Base-by-base conservation (phyloP, 2,329 filamentous ascomycete species). In the Calonectria pauciramosa region DNA sequence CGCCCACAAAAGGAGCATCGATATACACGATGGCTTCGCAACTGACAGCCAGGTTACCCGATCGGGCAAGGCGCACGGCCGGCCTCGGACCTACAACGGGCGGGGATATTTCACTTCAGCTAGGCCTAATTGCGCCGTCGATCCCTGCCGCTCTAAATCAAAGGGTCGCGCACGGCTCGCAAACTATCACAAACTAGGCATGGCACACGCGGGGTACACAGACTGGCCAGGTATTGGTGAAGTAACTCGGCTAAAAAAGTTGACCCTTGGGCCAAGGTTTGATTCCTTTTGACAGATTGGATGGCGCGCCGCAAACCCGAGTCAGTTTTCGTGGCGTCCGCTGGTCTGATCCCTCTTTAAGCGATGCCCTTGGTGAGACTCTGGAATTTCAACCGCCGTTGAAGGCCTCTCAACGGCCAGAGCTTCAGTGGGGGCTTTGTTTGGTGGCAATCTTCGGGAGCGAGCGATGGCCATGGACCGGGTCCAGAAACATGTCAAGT, bases 71-170 rank as follows among this genome's bases (percentile, higher is more conserved):
- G 56, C 34, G 34, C 56, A 60, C 56, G 34, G 56, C n/a, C n/a
- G 34, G 34, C 36, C 56, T 60, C 56, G 56, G 56, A 60, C 56
- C 56, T 60, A 23, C 34, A 23, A 13, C 56, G 56, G 34, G 36
- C 56, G 30, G 56, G 34, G 56, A 41, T 60, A 60, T 23, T 60
- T 60, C 56, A 38, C 10, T 38, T 60, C 56, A 34, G 30, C 34
- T 60, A 41, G 34, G 34, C 34, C 36, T 26, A 23, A 36, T 36
- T 23, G 20, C 36, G 36, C 87, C 68, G 36, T 77, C 76, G 70
- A 68, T 60, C 34, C 56, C 56, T 41, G n/a, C n/a, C 56, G 13
- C n/a, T 23, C n/a, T 41, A 60, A 60, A 41, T 41, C 32, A 59
- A 60, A 41, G 56, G 56, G 34, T 26, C n/a, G 56, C 32, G 56